Conservation (phyloP, 148 eudicot genomes). For the Cornus controversa region DNA sequence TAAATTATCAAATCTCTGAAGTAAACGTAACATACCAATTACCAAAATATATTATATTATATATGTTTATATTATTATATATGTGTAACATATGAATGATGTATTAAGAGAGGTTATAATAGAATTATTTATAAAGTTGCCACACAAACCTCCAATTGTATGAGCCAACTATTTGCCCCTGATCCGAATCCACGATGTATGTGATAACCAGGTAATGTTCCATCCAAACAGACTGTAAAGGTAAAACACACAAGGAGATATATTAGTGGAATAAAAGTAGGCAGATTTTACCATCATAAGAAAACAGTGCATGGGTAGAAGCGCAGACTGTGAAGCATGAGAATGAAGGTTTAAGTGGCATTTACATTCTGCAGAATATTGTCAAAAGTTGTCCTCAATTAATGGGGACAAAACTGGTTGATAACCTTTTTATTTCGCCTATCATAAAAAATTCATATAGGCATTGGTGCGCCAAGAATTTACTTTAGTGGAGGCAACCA, state of each 20-base stretch:
- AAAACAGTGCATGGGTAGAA: too few relatives aligned
- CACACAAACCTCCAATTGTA: constrained; percentile 84
- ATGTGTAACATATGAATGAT: too few relatives aligned
- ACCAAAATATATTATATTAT: too few relatives aligned
- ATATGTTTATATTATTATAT: too few relatives aligned
- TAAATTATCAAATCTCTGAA: background rate
- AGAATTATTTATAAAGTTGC: constrained; percentile 2
- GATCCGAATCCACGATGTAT: constrained; percentile 77
- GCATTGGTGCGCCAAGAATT: too few relatives aligned
- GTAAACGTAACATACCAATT: background rate
- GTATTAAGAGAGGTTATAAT: background rate
- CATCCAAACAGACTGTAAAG: constrained; percentile 88
- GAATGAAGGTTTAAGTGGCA: too few relatives aligned
- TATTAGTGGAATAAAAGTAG: background rate
- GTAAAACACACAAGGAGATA: background rate
- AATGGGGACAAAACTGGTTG: background rate
- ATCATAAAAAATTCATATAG: too few relatives aligned
- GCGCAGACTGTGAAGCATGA: background rate
- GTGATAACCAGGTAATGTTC: constrained; percentile 94
- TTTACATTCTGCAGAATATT: background rate
- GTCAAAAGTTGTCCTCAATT: background rate
- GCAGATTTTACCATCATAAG: background rate
- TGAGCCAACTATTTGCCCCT: constrained; percentile 93
- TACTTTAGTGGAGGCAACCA: too few relatives aligned
- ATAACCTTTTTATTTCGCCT: too few relatives aligned